Evolutionary conservation across 1,284 basidiomycete species (phyloP).

Genomic region (Earliella scabrosa): DNA sequence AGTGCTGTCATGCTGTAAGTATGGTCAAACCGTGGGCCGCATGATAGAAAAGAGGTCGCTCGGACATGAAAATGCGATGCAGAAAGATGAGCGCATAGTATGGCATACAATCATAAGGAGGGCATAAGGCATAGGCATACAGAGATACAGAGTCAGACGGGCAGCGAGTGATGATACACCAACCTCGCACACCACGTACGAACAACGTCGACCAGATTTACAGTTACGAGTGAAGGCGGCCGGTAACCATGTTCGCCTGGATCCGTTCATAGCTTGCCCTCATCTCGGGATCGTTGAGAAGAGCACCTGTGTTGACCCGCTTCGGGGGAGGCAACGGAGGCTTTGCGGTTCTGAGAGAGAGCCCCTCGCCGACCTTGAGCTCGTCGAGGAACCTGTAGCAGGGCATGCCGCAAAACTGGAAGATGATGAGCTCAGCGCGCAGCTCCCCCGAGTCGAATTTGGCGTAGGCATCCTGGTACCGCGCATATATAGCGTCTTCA

Average conservation of each 20-base stretch:
- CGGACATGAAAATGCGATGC: too few relatives aligned
- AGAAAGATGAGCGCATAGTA: not conserved
- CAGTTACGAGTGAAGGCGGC: too few relatives aligned
- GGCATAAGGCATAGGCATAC: not conserved
- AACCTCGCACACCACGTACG: not conserved
- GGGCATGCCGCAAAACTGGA: slow-evolving; percentile 12
- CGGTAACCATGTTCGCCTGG: too few relatives aligned
- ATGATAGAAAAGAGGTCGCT: too few relatives aligned
- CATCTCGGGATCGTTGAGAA: too few relatives aligned
- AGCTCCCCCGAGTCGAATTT: not conserved
- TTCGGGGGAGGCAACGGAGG: slow-evolving; percentile 1
- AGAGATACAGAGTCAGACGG: not conserved
- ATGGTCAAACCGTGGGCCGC: too few relatives aligned
- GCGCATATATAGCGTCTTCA: too few relatives aligned
- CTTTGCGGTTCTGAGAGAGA: slow-evolving; percentile 4
- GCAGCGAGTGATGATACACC: not conserved
- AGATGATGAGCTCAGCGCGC: slow-evolving; percentile 8
- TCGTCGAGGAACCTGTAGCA: not conserved
- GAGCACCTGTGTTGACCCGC: too few relatives aligned
- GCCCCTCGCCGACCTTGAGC: slow-evolving; percentile 4
- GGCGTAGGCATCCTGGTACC: not conserved
- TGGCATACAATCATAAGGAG: not conserved
- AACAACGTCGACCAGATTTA: too few relatives aligned
- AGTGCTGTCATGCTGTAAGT: too few relatives aligned
- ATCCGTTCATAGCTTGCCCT: too few relatives aligned